Base-by-base conservation (phyloP, 2,329 filamentous ascomycete species). In the Ophiobolus disseminans region DNA sequence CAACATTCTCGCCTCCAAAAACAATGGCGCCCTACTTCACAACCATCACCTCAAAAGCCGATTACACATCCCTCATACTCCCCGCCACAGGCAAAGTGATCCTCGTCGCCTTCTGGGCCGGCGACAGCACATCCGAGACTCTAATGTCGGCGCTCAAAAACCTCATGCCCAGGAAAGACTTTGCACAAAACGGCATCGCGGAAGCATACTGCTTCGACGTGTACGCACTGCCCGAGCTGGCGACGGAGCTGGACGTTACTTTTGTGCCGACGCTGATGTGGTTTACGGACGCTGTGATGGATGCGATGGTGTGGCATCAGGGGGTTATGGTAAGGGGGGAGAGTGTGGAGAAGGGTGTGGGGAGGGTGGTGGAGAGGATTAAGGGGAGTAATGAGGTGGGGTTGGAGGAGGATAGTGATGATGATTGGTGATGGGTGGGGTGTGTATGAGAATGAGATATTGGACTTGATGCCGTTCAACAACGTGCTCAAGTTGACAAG, bases 201-300 rank as follows among this genome's bases (percentile, higher is more conserved):
- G 62, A 59, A 20, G 58, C 60, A 5, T 65, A 62, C 21, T 56
- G 55, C 32, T 54, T 65, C 38, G 62, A 65, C 31, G 61, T 61
- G 36, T 63, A 63, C 32, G 44, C 53, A n/a, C 30, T 63, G 22
- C 62, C 62, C 1, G 55, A 58, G 16, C 55, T 65, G 16, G 60
- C 53, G 0, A 50, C 54, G 2, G 46, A 56, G 43, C 21, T 65
- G 50, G 58, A 59, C 35, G 36, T 63, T 6, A 55, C 38, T 23
- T 65, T 65, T 55, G 60, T 63, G 36, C 62, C 62, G 7, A 61
- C 48, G 21, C 34, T 65, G 16, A 60, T 63, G 57, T 65, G 60
- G 60, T 65, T 62, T 21, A 50, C 47, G 23, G 58, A 65, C 37
- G 53, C 57, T 2, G 45, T 57, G 13, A 50, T 53, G 37, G 62